Base-by-base conservation (phyloP, 352 stramenopile species). In the Salisapilia sapeloensis region DNA sequence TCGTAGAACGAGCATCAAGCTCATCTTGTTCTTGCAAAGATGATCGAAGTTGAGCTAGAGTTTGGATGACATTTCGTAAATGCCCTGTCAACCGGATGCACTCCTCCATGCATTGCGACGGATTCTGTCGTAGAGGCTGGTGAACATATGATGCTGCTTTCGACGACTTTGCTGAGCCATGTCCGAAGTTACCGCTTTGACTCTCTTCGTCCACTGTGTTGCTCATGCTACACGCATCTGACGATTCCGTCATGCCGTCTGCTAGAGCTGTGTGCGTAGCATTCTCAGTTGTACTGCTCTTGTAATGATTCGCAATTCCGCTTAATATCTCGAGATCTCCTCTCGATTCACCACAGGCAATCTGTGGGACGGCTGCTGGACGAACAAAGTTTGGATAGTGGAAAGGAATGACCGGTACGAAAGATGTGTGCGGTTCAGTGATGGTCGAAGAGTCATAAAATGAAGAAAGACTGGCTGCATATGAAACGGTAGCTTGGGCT, bases 291-390 rank as follows among this genome's bases (percentile, higher is more conserved):
- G 69, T 85, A n/a, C n/a, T n/a, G n/a, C n/a, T n/a, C n/a, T n/a
- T n/a, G 48, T 85, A 85, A 15, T 60, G 70, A 40, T 85, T 82
- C 25, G 69, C 69, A 34, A 85, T 85, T n/a, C 69, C 69, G 38
- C 69, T 85, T 22, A 85, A 40, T 53, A 85, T 85, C 44, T 85
- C 69, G 27, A 85, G 46, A 36, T 85, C 69, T 2, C 62, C 77
- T 2, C 57, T 59, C 7, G 57, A 37, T 33, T 64, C 65, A 17
- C 42, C 35, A 31, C 45, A 29, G 8, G 46, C 6, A 40, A 52
- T 56, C 6, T 33, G 11, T 28, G 33, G 11, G 24, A 42, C 29
- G 23, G 38, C 33, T 4, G 47, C 24, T 21, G 43, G 32, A 38
- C 55, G 48, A 18, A 33, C 30, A 7, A 54, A 23, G 30, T 40